These are phyloP conservation scores for Sporothrix protearum DNA, from an alignment of 2,329 filamentous ascomycete species.

Conservation along the genomic window DNA sequence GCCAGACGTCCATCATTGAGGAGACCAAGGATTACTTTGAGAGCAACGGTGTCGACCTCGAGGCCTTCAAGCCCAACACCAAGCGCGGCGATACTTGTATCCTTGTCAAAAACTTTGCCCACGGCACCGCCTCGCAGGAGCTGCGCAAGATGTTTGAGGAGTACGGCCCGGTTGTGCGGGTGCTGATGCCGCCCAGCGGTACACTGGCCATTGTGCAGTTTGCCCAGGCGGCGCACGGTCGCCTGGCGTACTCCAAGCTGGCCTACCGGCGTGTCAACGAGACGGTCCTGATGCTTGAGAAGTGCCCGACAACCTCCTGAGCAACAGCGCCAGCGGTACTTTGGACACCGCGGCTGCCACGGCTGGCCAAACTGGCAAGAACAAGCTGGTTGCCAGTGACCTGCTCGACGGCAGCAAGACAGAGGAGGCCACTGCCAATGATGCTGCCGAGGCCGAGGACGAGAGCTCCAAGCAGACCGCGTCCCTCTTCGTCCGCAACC, in stretches of 20 bases:
- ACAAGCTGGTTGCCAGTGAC: constrained; percentile 25
- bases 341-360: not conserved
- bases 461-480: constrained; percentile 51
- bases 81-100: constrained; percentile 84
- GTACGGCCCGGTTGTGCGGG: constrained; percentile 73
- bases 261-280: constrained; percentile 90
- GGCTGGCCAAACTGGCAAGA: constrained; percentile 13
- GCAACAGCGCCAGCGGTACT: constrained; percentile 32
- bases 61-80: constrained; percentile 75
- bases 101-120: constrained; percentile 91
- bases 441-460: not conserved
- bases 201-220: constrained; percentile 95
- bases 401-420: constrained; percentile 18
- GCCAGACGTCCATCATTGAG: constrained; percentile 86
- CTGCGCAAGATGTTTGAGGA: constrained; percentile 78
- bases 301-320: constrained; percentile 80
- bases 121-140: constrained; percentile 74
- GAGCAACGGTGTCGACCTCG: constrained; percentile 82
- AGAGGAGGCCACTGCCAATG: not conserved
- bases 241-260: constrained; percentile 76
- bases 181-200: constrained; percentile 88
- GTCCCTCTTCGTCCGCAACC: constrained; percentile 90
- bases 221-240: constrained; percentile 71
- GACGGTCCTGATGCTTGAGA: constrained; percentile 88
- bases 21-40: constrained; percentile 92